phyloP scores from a whole-genome alignment of 2,329 filamentous ascomycete species.

The Septoria petroselini region DNA sequence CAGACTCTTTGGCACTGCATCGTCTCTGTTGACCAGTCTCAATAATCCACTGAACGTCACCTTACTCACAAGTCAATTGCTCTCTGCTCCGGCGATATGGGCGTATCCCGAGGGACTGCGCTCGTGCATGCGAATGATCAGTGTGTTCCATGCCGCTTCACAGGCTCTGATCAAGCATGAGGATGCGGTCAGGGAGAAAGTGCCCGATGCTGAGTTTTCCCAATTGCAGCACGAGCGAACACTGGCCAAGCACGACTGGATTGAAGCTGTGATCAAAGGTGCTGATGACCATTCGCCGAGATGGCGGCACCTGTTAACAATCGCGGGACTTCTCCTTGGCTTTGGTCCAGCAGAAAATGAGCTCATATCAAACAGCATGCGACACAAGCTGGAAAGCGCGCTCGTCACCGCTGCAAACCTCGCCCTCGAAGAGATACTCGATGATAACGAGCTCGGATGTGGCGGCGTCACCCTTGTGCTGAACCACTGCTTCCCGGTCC shows the following conservation, averaged over 20 bases:
- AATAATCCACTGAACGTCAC: constrained; percentile 73
- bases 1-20: constrained; percentile 61
- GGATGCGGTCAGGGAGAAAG: constrained; percentile 34
- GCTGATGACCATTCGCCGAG: constrained; percentile 61
- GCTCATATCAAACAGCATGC: constrained; percentile 62
- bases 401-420: constrained; percentile 73
- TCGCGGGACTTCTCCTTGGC: constrained; percentile 74
- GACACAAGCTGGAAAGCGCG: constrained; percentile 66
- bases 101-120: constrained; percentile 58
- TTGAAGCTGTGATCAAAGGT: constrained; percentile 56
- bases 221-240: constrained; percentile 35
- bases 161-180: constrained; percentile 54
- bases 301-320: constrained; percentile 81
- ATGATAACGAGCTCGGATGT: constrained; percentile 49
- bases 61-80: constrained; percentile 68
- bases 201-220: constrained; percentile 28
- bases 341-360: constrained; percentile 64
- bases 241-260: constrained; percentile 53
- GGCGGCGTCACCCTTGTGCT: constrained; percentile 64
- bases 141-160: constrained; percentile 68
- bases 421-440: constrained; percentile 60
- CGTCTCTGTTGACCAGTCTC: constrained; percentile 64
- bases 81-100: constrained; percentile 71
- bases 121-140: constrained; percentile 63
- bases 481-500: constrained; percentile 70